Evolutionary conservation across 2,329 filamentous ascomycete species (phyloP), one percentile per base, ranked within the genome.

Genomic region (Ceratocystis ficicola): DNA sequence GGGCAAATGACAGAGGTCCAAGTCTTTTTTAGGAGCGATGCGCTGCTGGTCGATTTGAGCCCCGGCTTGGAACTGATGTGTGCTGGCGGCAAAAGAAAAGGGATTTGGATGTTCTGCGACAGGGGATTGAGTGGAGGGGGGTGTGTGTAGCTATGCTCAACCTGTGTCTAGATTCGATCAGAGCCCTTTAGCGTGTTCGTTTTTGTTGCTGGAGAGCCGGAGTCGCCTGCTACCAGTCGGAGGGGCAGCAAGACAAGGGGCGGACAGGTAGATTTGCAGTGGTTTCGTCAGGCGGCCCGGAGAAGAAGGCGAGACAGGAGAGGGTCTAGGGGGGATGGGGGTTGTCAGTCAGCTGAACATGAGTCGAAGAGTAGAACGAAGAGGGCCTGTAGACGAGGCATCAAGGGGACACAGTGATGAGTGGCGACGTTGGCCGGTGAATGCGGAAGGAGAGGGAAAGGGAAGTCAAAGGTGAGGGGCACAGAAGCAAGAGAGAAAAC

Each of bases 21-120:
- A 59, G 28, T 32, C 52, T 59, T 59, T 59, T 57, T 28, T 52
- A 59, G 52, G 52, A 59, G 52, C 25, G 3, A 59, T 59, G 52
- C 15, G 52, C 52, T 59, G 52, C 52, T 59, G 25, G 25, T 59
- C 5, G 52, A 20, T 17, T 59, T 20, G 52, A 50, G 52, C 28
- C 8, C 52, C 17, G 52, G 52, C 52, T n/a, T 59, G 15, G 52
- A 32, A 32, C n/a, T 32, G 25, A 30, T 17, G 25, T 20, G 48
- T 52, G 48, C n/a, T 59, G 52, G 52, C 52, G 52, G 28, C 52
- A 59, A 59, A 32, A 8, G 25, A 32, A 32, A 25, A 59, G 52
- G 52, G 32, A 32, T 17, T 32, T 25, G 32, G 7, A 10, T 52
- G 52, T 30, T 36, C 52, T 59, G 15, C 32, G 52, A 59, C 52